phyloP scores from a whole-genome alignment of 1,139 yeast genomes.

The Diutina neorugosa region DNA sequence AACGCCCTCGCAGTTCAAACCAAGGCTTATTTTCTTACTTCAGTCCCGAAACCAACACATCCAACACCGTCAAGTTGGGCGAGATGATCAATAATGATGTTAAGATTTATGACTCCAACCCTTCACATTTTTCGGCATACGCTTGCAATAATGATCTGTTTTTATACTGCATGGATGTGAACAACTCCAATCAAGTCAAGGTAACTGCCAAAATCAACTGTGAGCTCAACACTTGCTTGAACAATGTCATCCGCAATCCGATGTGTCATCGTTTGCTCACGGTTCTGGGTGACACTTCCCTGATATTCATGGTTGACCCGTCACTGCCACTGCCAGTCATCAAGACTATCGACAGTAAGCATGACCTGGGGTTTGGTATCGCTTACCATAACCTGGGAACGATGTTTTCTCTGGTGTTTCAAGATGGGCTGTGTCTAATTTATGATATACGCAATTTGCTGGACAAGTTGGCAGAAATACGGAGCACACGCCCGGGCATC shows the following conservation, averaged over 20 bases:
- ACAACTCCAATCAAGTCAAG: neutral
- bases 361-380: slow-evolving; percentile 77
- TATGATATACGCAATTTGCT: slow-evolving; percentile 59
- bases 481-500: slow-evolving; percentile 49
- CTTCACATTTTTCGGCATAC: slow-evolving; percentile 37
- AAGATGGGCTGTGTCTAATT: slow-evolving; percentile 68
- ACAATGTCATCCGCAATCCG: slow-evolving; percentile 1
- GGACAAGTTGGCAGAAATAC: slow-evolving; percentile 25
- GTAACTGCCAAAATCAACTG: neutral
- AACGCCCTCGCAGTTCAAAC: slow-evolving; percentile 11
- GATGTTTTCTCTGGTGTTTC: slow-evolving; percentile 71
- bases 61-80: slow-evolving; percentile 46
- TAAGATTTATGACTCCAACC: slow-evolving; percentile 30
- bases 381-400: slow-evolving; percentile 65
- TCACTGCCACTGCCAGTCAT: slow-evolving; percentile 24
- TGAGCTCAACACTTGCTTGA: neutral
- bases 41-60: slow-evolving; percentile 26
- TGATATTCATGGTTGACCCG: slow-evolving; percentile 4
- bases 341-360: slow-evolving; percentile 34
- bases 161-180: slow-evolving; percentile 52
- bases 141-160: slow-evolving; percentile 76
- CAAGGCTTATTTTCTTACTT: neutral
- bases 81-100: slow-evolving; percentile 79
- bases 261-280: neutral
- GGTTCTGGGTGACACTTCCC: neutral